Base-by-base conservation (phyloP, 2,329 filamentous ascomycete genomes). In the Alternaria gaisen region DNA sequence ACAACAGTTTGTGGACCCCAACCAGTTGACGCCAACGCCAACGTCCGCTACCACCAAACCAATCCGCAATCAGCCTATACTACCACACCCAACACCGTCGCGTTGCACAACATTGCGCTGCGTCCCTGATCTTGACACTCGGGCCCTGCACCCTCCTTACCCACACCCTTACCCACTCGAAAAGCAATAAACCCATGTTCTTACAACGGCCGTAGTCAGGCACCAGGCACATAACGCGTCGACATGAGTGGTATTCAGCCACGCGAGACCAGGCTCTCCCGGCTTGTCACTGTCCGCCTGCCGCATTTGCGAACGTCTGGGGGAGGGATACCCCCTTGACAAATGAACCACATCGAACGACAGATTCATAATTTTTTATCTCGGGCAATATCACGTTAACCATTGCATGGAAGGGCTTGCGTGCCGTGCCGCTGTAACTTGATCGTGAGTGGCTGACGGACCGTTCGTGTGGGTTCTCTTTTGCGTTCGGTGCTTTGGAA, bases 201-300 rank as follows among this genome's bases (percentile, higher is more conserved):
- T 36, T 24, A 32, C 6, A 42, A 50, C 20, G 20, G 22, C 20
- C 8, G 46, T 50, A 50, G 46, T 26, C 46, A 50, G 46, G 32
- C 14, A 50, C 30, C 46, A 38, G 32, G 34, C 34, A 53, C 50
- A 41, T 26, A 30, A 41, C 50, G 50, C 50, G 50, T 48, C 30
- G 20, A 48, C 18, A 24, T 50, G 46, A 24, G 32, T 38, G 46
- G 46, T 50, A 24, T 47, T 55, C 43, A 48, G 26, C 57, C 44
- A 56, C 52, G 44, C 57, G 57, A 60, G 38, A 56, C 56, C 20
- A 44, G 60, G 56, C 46, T 46, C 40, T 48, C 60, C 60, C 52
- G 42, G 60, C 42, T 26, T 56, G 60, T 63, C 60, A 60, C 18
- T 47, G 44, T 30, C 42, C 20, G 40, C 24, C 43, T 47, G 51